These are phyloP conservation scores for Diaporthe humulicola DNA, from an alignment of 2,329 filamentous ascomycete species.

Conservation along the genomic window DNA sequence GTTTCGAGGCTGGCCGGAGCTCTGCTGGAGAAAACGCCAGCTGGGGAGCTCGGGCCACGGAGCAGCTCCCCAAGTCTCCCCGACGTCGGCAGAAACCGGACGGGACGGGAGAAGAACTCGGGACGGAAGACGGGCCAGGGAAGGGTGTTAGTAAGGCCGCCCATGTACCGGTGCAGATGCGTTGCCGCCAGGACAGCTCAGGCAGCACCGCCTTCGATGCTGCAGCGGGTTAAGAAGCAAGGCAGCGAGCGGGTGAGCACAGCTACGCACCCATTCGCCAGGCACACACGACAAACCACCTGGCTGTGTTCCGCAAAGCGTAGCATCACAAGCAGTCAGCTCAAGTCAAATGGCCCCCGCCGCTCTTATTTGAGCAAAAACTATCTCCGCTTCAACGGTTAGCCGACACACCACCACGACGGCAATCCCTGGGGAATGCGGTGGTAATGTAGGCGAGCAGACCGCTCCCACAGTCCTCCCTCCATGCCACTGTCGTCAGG, in stretches of 20 bases:
- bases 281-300: background rate
- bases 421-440: background rate
- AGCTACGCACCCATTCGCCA: background rate
- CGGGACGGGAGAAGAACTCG: background rate
- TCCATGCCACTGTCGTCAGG: slow-evolving; percentile 15
- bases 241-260: background rate
- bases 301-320: background rate
- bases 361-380: background rate
- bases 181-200: background rate
- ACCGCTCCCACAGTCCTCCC: background rate
- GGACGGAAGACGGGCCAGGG: slow-evolving; percentile 3
- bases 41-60: slow-evolving; percentile 32
- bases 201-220: background rate
- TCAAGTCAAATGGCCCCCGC: background rate
- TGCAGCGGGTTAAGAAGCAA: background rate
- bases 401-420: background rate
- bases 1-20: slow-evolving; percentile 20
- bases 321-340: background rate
- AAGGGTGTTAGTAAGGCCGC: background rate
- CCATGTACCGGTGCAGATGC: background rate
- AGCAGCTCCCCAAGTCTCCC: slow-evolving; percentile 10
- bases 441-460: background rate
- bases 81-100: slow-evolving; percentile 39
- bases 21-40: slow-evolving; percentile 34
- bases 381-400: background rate